Conservation (phyloP, 768 basidiomycete species). For the Suillus plorans region DNA sequence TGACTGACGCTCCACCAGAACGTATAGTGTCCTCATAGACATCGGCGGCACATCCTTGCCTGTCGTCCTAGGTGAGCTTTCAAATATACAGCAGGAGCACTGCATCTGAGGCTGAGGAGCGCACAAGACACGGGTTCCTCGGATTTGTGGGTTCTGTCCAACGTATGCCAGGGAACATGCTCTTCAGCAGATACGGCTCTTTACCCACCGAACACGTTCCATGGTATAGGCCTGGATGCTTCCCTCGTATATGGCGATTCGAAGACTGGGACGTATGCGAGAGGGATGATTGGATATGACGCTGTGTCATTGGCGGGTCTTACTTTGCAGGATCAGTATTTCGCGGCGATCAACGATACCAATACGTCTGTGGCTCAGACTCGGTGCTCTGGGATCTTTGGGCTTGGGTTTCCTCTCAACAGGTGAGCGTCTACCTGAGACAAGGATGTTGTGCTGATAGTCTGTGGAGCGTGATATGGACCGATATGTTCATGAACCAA, state of each 20-base stretch:
- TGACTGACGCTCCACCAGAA: conserved; percentile 34
- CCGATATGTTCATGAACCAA: conserved; percentile 32
- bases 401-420: conserved; percentile 72
- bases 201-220: conserved; percentile 51
- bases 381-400: conserved; percentile 66
- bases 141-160: conserved; percentile 72
- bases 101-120: neutral
- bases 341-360: conserved; percentile 68
- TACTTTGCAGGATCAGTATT: conserved; percentile 48
- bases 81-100: no score
- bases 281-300: conserved; percentile 63
- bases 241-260: conserved; percentile 71
- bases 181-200: conserved; percentile 39
- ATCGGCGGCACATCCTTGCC: conserved; percentile 54
- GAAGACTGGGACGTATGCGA: conserved; percentile 63
- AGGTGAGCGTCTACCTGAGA: conserved; percentile 42
- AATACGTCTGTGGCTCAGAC: conserved; percentile 60
- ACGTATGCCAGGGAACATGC: conserved; percentile 47
- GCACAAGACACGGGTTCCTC: conserved; percentile 74
- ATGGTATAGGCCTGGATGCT: conserved; percentile 45
- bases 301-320: conserved; percentile 54
- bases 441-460: neutral
- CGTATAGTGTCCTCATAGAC: conserved; percentile 61
- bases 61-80: conserved; percentile 56
- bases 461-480: conserved; percentile 45